These are phyloP conservation scores for Boehmeria nivea DNA, from an alignment of 306 rosid species.

Conservation along the genomic window DNA sequence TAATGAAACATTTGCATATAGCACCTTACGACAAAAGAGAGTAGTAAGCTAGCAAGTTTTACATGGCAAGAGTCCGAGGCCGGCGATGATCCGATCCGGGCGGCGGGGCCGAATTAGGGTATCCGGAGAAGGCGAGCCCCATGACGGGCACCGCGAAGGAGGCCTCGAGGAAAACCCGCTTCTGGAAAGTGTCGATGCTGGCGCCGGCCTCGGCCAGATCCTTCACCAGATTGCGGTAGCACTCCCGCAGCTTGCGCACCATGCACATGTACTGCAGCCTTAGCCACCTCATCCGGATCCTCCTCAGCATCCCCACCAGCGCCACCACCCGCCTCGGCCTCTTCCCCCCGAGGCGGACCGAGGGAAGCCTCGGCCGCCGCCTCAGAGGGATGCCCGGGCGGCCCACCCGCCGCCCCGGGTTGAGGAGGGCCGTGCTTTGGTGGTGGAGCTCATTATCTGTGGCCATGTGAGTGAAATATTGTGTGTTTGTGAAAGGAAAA, in stretches of 20 bases:
- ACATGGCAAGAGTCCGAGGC: conserved; percentile 36
- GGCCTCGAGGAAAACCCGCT: conserved; percentile 52
- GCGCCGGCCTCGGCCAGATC: conserved; percentile 45
- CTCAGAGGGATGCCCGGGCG: conserved; percentile 30
- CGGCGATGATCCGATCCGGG: conserved; percentile 33
- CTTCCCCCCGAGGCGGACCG: conserved; percentile 44
- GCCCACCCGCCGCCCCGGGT: conserved; percentile 12
- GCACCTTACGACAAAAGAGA: neutral
- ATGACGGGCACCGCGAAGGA: conserved; percentile 50
- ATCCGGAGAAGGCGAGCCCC: conserved; percentile 44
- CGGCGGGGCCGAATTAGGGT: conserved; percentile 25
- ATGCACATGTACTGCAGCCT: conserved; percentile 38
- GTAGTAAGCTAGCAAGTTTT: neutral
- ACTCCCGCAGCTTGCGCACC: conserved; percentile 41
- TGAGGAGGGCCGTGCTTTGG: conserved; percentile 6
- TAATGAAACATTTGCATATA: too few species aligned
- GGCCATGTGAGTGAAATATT: conserved; percentile 30
- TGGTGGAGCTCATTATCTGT: conserved; percentile 17
- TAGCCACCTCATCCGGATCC: conserved; percentile 47
- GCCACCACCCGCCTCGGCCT: conserved; percentile 26
- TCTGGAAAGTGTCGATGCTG: conserved; percentile 44
- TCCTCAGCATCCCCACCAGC: conserved; percentile 26
- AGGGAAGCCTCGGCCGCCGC: conserved; percentile 36
- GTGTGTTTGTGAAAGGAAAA: conserved; percentile 1
- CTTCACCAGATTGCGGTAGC: conserved; percentile 31